These are phyloP conservation scores for Cardamine resedifolia DNA, from an alignment of 345 rosid species.

Conservation along the genomic window DNA sequence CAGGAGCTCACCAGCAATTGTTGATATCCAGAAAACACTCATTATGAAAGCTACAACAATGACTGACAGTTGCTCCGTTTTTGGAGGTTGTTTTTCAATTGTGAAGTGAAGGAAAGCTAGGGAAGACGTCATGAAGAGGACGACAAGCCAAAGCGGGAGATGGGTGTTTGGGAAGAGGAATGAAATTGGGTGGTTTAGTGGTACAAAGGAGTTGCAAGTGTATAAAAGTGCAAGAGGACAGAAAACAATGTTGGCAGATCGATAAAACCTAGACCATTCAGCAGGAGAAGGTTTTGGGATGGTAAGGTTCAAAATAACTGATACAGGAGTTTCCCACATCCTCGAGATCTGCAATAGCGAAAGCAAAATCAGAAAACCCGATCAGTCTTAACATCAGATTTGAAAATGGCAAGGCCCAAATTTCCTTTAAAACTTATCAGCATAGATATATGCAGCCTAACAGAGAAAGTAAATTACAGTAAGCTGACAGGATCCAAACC, in stretches of 20 bases:
- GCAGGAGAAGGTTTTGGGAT: constrained; percentile 79
- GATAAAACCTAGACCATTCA: constrained; percentile 74
- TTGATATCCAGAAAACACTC: constrained; percentile 98
- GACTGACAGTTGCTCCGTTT: constrained; percentile 70
- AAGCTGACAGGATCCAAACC: neutral
- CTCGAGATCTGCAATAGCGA: constrained; percentile 57
- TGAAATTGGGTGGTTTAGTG: constrained; percentile 70
- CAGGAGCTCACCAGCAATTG: constrained; percentile 87
- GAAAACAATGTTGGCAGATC: constrained; percentile 71
- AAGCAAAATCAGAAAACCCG: neutral
- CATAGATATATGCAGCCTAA: constrained; percentile 13
- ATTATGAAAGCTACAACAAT: constrained; percentile 71
- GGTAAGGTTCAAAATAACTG: constrained; percentile 66
- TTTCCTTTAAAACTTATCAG: neutral
- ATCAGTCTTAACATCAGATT: neutral
- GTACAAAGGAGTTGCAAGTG: constrained; percentile 75
- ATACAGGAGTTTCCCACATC: constrained; percentile 74
- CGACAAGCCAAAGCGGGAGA: constrained; percentile 81
- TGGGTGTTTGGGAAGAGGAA: constrained; percentile 74
- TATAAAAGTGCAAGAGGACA: constrained; percentile 86
- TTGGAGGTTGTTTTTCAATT: constrained; percentile 78
- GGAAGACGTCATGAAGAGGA: constrained; percentile 65
- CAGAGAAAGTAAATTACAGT: constrained; percentile 11
- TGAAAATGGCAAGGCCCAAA: neutral
- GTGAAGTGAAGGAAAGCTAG: constrained; percentile 74